Evolutionary conservation across 2,329 filamentous ascomycete genomes (phyloP).

Genomic region (Dothiorella sarmentorum): DNA sequence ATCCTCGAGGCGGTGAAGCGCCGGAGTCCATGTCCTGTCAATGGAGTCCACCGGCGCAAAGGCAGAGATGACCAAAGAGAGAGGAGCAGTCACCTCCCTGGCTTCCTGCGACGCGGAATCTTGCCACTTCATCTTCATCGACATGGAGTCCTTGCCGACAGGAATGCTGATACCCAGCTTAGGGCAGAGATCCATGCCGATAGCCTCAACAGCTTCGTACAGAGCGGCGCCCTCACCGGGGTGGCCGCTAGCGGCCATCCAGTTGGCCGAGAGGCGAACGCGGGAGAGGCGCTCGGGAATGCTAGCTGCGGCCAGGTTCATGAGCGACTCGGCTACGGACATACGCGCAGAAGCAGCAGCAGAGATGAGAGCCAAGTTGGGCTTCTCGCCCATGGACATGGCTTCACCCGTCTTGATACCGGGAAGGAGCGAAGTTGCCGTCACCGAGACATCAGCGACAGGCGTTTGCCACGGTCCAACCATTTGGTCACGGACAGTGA

Average conservation of each 20-base stretch:
- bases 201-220: constrained; percentile 90
- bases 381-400: constrained; percentile 97
- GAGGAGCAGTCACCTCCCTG: constrained; percentile 86
- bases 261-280: constrained; percentile 90
- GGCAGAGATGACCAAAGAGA: constrained; percentile 87
- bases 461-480: constrained; percentile 95
- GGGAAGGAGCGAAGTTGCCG: constrained; percentile 71
- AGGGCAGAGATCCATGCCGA: constrained; percentile 89
- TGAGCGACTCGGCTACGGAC: constrained; percentile 89
- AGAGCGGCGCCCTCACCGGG: constrained; percentile 87
- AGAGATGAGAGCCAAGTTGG: constrained; percentile 83
- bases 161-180: constrained; percentile 89
- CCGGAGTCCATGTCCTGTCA: constrained; percentile 87
- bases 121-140: constrained; percentile 97
- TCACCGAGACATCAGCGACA: constrained; percentile 91
- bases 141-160: constrained; percentile 96
- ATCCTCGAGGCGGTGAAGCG: constrained; percentile 76
- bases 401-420: constrained; percentile 81
- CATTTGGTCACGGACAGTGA: constrained; percentile 89
- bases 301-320: constrained; percentile 85
- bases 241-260: constrained; percentile 97
- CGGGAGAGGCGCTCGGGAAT: constrained; percentile 69
- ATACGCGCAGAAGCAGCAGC: constrained; percentile 88
- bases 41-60: constrained; percentile 82
- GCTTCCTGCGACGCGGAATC: constrained; percentile 62